These are phyloP conservation scores for Adenanthera pavonina DNA, from an alignment of 306 rosid species.

Conservation along the genomic window DNA sequence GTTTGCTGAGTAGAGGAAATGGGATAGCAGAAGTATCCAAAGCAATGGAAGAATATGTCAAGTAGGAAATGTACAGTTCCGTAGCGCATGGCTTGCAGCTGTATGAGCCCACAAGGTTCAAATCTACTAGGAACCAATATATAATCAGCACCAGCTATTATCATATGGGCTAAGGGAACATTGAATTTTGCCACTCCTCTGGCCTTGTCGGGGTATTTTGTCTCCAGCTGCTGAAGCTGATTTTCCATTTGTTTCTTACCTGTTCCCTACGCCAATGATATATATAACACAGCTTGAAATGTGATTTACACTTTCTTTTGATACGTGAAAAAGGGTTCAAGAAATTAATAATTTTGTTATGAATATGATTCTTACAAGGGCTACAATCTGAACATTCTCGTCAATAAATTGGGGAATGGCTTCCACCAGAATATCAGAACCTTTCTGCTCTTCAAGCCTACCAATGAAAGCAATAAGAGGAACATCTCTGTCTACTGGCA, in stretches of 20 bases:
- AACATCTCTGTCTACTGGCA: constrained; percentile 75
- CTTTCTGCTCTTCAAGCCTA: constrained; percentile 98
- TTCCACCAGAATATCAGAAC: constrained; percentile 88
- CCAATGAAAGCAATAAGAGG: constrained; percentile 90
- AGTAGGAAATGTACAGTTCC: constrained; percentile 59
- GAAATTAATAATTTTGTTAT: neutral
- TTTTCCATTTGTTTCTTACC: constrained; percentile 82
- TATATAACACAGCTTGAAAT: constrained; percentile 22
- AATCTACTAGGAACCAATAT: constrained; percentile 78
- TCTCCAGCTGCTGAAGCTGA: constrained; percentile 71
- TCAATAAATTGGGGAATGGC: constrained; percentile 70
- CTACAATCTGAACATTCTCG: constrained; percentile 73
- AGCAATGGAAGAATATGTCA: constrained; percentile 14
- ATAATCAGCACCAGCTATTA: constrained; percentile 80
- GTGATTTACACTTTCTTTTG: constrained; percentile 20
- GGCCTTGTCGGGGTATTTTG: constrained; percentile 67
- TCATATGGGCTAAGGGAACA: constrained; percentile 82
- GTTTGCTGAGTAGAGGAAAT: constrained; percentile 8
- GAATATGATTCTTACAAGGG: constrained; percentile 67
- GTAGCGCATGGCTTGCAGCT: constrained; percentile 85
- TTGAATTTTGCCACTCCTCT: constrained; percentile 80
- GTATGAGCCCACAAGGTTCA: constrained; percentile 92
- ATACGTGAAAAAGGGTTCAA: neutral
- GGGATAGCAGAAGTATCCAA: neutral
- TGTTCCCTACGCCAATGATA: constrained; percentile 62